phyloP scores from a whole-genome alignment of 2,329 filamentous ascomycete genomes.

The Trichoderma guizhouense region DNA sequence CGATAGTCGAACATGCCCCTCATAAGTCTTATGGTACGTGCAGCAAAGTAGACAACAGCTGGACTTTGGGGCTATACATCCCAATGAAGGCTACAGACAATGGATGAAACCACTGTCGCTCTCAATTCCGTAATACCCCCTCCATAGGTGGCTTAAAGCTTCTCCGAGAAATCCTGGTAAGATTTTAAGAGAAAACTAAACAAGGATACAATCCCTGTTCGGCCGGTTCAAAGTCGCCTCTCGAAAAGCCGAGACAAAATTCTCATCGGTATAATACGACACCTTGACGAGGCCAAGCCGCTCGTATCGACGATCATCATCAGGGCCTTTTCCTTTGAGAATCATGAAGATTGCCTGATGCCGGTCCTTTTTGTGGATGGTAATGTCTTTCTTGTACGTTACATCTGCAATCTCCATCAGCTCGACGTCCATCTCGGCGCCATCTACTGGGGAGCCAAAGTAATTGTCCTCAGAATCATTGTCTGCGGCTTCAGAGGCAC shows the following conservation, averaged over 20 bases:
- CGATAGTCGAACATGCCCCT: not conserved
- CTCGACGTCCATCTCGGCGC: not conserved
- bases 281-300: not conserved
- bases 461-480: not conserved
- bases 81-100: too few species aligned
- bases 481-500: not conserved
- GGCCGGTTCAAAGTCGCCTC: not conserved
- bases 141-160: not conserved
- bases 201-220: not conserved
- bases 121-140: not conserved
- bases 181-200: not conserved
- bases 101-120: not conserved
- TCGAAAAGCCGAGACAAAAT: not conserved
- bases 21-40: not conserved
- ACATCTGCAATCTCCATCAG: not conserved
- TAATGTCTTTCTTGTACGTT: not conserved
- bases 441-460: not conserved
- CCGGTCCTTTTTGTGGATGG: not conserved
- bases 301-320: not conserved
- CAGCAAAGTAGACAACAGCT: not conserved
- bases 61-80: not conserved
- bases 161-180: fast-evolving
- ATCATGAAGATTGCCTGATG: not conserved
- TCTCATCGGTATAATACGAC: not conserved
- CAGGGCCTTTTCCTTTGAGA: not conserved